Evolutionary conservation across 305 asterid species (phyloP), one percentile per base, ranked within the genome.

Genomic region (Ajuga reptans): DNA sequence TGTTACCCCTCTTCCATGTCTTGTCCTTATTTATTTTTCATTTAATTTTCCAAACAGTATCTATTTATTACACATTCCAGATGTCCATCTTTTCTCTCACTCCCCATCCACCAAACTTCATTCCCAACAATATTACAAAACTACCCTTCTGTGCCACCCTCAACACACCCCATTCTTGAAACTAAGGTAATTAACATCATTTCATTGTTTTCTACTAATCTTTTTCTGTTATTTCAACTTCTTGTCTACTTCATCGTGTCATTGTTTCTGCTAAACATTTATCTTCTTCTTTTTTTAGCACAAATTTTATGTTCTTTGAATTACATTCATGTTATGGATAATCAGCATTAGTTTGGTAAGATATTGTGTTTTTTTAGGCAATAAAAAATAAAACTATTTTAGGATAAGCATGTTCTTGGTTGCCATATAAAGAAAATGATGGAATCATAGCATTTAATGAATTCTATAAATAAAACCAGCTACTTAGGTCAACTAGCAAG

Each of bases 401-500:
- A 21, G 27, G 27, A 21, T 21, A 21, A 21, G 27, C 27, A 21
- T 21, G 27, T 21, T 21, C 27, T 21, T 21, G 27, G 27, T 21
- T 21, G 27, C 27, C 27, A 21, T 21, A 21, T 21, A 11, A 57
- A 42, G 34, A 34, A 12, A 27, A 50, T 14, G 45, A 49, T 18
- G 21, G 27, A 18, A 52, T 58, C 10, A 55, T 18, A 53, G 16
- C 45, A 31, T 41, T 64, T 33, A 18, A 60, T 42, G 39, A 70
- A 45, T 45, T 53, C 11, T 14, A 9, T 42, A 17, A 6, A 54
- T 51, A 43, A 52, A 60, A 53, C 34, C 15, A 41, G 6, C 63
- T 65, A 27, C 15, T 37, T 46, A 66, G 56, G 82, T 69, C 80
- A 81, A 75, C 72, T 12, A 79, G 69, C 74, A 74, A 81, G 82